A percentile compares a stretch with the other conserved stretches of the same genome.
phyloP scores from a whole-genome alignment of 2,329 filamentous ascomycete genomes.

The Sporothrix humicola region DNA sequence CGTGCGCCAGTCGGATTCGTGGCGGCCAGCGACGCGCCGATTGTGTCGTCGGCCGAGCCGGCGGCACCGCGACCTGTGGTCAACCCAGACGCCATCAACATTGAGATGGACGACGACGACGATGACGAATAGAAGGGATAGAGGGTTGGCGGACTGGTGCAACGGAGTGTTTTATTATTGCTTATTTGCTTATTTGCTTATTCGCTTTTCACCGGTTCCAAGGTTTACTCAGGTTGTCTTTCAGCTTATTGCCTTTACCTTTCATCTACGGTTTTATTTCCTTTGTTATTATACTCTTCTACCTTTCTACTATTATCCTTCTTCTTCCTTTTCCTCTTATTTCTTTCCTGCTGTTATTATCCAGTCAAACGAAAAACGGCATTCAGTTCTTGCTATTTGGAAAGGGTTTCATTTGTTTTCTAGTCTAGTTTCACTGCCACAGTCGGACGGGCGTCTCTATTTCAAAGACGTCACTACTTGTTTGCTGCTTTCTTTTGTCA shows the following conservation, averaged over 20 bases:
- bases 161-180: neutral
- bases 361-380: slow-evolving; percentile 25
- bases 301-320: neutral
- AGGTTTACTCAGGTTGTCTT: neutral
- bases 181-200: neutral
- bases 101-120: slow-evolving; percentile 66
- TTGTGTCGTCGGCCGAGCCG: slow-evolving; percentile 42
- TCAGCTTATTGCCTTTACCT: neutral
- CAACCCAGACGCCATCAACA: slow-evolving; percentile 86
- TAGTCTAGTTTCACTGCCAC: neutral
- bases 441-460: slow-evolving; percentile 7
- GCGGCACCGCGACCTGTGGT: slow-evolving; percentile 53
- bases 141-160: neutral
- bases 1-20: slow-evolving; percentile 90
- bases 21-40: slow-evolving; percentile 76
- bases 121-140: slow-evolving; percentile 12
- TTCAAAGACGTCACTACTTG: neutral
- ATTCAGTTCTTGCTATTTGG: neutral
- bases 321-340: neutral
- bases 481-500: neutral
- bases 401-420: slow-evolving; percentile 6
- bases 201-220: neutral
- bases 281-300: neutral
- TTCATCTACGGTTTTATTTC: slow-evolving; percentile 26
- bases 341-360: neutral